These are phyloP conservation scores for Eragrostis tef DNA, from an alignment of 202 grass and related monocot genomes.

Conservation along the genomic window DNA sequence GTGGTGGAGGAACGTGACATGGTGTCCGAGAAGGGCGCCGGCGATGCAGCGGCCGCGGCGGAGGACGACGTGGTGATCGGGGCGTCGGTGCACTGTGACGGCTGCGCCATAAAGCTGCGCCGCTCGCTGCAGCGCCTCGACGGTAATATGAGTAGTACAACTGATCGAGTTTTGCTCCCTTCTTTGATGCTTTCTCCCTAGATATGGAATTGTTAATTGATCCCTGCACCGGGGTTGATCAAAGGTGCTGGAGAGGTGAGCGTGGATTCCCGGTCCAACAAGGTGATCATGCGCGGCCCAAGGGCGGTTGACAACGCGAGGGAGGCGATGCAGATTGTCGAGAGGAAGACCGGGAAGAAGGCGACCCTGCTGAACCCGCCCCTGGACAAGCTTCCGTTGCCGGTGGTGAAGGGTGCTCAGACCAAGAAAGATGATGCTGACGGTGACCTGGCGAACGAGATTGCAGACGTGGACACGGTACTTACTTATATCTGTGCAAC, in stretches of 20 bases:
- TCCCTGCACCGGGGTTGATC: not conserved
- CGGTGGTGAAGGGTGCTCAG: not conserved
- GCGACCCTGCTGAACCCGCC: conserved; percentile 52
- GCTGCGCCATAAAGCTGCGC: conserved; percentile 53
- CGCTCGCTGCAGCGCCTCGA: conserved; percentile 41
- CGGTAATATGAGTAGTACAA: not conserved
- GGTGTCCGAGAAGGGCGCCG: not conserved
- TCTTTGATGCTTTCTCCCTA: not conserved
- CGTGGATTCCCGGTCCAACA: conserved; percentile 54
- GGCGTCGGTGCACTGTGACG: conserved; percentile 49
- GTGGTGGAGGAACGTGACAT: not conserved
- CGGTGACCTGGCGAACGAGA: not conserved
- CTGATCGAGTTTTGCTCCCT: not conserved
- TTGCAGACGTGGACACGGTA: conserved; percentile 33
- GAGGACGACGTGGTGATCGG: conserved; percentile 30
- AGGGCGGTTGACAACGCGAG: conserved; percentile 42
- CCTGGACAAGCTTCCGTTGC: conserved; percentile 1
- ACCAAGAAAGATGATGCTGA: not conserved
- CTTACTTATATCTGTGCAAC: not conserved
- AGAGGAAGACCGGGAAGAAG: conserved; percentile 61
- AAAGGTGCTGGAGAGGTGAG: conserved; percentile 62
- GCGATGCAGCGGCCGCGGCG: not conserved
- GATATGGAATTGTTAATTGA: not conserved
- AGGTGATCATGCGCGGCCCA: conserved; percentile 53
- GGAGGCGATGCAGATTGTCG: conserved; percentile 37